Evolutionary conservation across 2,329 filamentous ascomycete species (phyloP).

Genomic region (Calonectria pteridis): DNA sequence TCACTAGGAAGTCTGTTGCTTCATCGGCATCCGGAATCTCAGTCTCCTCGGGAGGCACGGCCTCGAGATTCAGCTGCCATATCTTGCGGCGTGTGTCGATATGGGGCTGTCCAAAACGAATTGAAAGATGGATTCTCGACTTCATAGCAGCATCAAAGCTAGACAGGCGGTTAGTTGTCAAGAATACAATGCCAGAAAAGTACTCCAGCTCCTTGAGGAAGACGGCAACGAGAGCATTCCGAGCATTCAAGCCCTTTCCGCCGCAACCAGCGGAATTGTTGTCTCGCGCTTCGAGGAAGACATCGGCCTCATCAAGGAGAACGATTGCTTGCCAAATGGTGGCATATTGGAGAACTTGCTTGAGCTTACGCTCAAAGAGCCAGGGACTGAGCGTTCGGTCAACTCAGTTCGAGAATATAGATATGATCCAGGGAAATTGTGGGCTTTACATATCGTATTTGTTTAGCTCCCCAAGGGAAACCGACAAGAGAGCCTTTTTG

Average conservation of each 20-base stretch:
- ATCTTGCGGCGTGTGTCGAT: neutral
- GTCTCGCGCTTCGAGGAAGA: neutral
- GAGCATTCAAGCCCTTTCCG: neutral
- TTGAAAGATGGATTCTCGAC: neutral
- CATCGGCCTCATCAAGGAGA: neutral
- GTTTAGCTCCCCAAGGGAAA: neutral
- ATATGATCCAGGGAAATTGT: neutral
- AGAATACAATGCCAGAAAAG: neutral
- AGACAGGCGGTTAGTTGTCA: neutral
- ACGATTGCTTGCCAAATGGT: neutral
- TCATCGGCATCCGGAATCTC: neutral
- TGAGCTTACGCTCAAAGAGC: neutral
- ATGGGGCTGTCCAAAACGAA: neutral
- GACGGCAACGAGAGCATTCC: neutral
- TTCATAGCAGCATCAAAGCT: neutral
- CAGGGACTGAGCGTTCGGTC: neutral
- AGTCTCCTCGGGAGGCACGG: neutral
- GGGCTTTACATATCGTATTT: neutral
- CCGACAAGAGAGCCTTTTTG: neutral
- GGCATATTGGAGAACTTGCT: neutral
- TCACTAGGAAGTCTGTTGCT: neutral
- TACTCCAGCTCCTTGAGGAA: neutral
- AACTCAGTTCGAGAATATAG: neutral
- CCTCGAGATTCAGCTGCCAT: neutral
- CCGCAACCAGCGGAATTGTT: neutral